Evolutionary conservation across 805 yeast species (phyloP), one percentile per base, ranked within the genome.

Genomic region (Komagataella pseudopastoris): DNA sequence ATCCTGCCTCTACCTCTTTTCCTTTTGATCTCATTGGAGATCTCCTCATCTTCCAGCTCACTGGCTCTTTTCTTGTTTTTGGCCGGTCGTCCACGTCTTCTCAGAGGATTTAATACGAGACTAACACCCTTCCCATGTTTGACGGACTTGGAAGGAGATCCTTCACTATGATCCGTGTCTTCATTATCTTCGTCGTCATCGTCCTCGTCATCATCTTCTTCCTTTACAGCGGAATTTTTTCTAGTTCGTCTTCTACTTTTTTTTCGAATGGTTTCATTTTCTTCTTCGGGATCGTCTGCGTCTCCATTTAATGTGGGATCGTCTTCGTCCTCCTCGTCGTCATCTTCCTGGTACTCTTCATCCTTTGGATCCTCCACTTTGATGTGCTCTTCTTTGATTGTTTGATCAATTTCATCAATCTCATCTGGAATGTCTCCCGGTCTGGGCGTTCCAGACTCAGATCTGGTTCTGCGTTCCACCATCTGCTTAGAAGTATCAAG

Each of bases 31-130:
- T 30, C 39, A 30, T 30, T 30, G 39, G 39, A 12, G 10, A 30
- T 30, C 14, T 30, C 39, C 4, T 30, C 39, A 10, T 30, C 39
- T 30, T 30, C 39, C 14, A 30, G n/a, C 8, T 30, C 39, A 30
- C 39, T 57, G 63, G 47, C 52, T 62, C 49, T 55, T 61, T 55
- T 61, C 61, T 52, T 55, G 43, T 61, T 52, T 54, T 64, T 17
- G 52, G 63, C 12, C 56, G 63, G 36, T 56, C 60, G 54, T 47
- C 71, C 61, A 52, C 70, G 53, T 50, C 68, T 57, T 57, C 67
- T 50, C 51, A 48, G 20, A 17, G 17, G 36, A 17, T 16, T 22
- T 23, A 43, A 44, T 16, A n/a, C 39, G 47, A 36, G 52, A 58
- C n/a, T 56, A 10, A 30, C 59, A 23, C 56, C 55, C 23, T 56